Conservation (phyloP, 129 eudicot species). For the Escallonia herrerae region DNA sequence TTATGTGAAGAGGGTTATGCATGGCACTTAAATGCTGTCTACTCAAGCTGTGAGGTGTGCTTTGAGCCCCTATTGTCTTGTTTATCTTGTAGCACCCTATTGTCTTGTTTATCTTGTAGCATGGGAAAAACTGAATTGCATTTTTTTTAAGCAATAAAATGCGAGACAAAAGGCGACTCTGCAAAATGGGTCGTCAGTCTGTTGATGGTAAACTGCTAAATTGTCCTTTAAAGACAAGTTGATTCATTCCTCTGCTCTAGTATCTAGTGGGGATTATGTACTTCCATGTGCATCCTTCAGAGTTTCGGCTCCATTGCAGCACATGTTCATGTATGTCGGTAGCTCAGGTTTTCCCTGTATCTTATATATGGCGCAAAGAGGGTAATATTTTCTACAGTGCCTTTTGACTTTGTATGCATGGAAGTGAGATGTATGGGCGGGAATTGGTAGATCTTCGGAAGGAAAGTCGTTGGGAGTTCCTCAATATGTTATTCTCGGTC, state of each 20-base stretch:
- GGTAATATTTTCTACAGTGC: conserved; percentile 12
- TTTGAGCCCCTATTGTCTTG: conserved; percentile 3
- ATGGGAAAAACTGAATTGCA: background rate
- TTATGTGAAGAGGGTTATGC: conserved; percentile 96
- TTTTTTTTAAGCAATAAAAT: background rate
- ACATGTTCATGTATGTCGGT: background rate
- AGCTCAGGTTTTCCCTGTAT: conserved; percentile 19
- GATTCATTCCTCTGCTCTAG: background rate
- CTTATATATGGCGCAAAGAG: conserved; percentile 4
- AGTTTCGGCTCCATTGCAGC: background rate
- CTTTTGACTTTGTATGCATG: conserved; percentile 39
- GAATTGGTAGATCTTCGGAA: conserved; percentile 93
- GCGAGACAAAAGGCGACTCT: background rate
- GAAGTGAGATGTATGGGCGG: conserved; percentile 95
- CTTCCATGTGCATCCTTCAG: conserved; percentile 8
- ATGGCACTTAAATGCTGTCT: conserved; percentile 89
- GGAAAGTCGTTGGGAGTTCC: conserved; percentile 94
- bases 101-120: background rate
- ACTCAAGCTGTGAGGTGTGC: conserved; percentile 76
- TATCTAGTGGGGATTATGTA: conserved; percentile 7
- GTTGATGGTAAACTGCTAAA: background rate
- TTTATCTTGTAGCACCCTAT: no score
- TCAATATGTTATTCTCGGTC: conserved; percentile 85
- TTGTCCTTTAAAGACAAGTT: background rate
- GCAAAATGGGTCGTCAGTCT: conserved; percentile 9